Evolutionary conservation across 805 yeast genomes (phyloP).

Genomic region (Yamadazyma laniorum): DNA sequence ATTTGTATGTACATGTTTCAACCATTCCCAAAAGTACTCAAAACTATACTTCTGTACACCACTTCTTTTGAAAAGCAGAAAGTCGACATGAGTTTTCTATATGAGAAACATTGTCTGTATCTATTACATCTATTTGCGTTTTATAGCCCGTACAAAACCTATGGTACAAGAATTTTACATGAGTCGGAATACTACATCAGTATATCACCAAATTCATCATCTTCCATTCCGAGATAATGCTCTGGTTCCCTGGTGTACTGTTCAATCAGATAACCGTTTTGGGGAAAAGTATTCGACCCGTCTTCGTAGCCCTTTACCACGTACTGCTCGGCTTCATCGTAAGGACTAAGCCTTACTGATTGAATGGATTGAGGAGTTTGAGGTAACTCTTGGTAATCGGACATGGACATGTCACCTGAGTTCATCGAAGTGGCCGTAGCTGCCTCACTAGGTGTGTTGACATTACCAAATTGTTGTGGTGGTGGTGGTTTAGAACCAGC

Average conservation of each 20-base stretch:
- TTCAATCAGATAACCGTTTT: no score
- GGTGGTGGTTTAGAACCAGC: conserved; percentile 1
- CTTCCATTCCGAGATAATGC: conserved; percentile 38
- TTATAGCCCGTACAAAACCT: conserved; percentile 5
- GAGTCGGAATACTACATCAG: conserved; percentile 4
- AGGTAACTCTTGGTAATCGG: conserved; percentile 16
- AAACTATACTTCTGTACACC: no score
- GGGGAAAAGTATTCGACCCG: neutral
- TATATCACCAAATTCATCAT: conserved; percentile 14
- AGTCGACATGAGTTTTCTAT: no score
- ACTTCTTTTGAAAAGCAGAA: no score
- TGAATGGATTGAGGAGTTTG: conserved; percentile 25
- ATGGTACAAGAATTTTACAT: conserved; percentile 3
- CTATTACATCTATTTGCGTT: conserved; percentile 3
- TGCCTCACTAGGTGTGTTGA: neutral
- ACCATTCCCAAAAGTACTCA: no score
- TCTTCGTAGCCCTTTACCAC: conserved; percentile 32
- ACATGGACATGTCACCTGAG: neutral
- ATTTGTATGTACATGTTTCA: no score
- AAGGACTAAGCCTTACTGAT: conserved; percentile 27
- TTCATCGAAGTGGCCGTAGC: neutral
- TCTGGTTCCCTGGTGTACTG: conserved; percentile 33
- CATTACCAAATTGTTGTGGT: conserved; percentile 4
- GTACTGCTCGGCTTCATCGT: conserved; percentile 39
- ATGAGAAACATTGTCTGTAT: no score